Base-by-base conservation (phyloP, 1,284 basidiomycete species). In the Mycena citricolor region DNA sequence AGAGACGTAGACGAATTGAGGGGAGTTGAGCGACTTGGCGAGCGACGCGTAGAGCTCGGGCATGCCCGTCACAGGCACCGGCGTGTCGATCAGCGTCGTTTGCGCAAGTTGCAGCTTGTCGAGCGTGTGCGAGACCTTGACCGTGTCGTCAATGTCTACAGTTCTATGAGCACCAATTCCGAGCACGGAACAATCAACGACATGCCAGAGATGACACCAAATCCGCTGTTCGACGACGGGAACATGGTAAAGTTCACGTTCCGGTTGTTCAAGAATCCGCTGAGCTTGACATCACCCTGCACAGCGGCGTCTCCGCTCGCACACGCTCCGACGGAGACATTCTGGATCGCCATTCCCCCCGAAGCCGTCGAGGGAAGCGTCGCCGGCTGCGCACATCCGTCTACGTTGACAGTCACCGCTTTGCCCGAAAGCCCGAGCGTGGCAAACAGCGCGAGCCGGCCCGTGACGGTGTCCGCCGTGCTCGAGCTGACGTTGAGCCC, bases 121-220 rank as follows among this genome's bases (percentile, higher is more conserved):
- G 17, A 70, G 61, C 12, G 63, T 65, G 42, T 70, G 56, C 0
- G 68, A 63, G 13, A 70, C 54, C 50, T 72, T 71, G 28, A 72
- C 55, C 2, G 69, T 72, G 48, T 71, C 69, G 48, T 71, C 69
- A 42, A 70, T 66, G 49, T 71, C 69, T 69, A 43, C 2, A n/a
- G n/a, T n/a, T 19, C 19, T 16, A 43, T 29, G 7, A n/a, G 17
- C n/a, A 32, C 32, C 35, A 33, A 8, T 36, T 36, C 13, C 25
- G 23, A 30, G 24, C 5, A 24, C 22, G 31, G 2, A n/a, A 28
- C 3, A 33, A 19, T 37, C 6, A 36, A 30, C 39, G 20, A 41
- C 61, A 14, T 41, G 67, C 67, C 68, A 41, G 68, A 70, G 26
- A 71, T 69, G 19, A 70, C 63, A 10, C 68, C 68, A 47, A 68